These are phyloP conservation scores for Cicer chorassanicum DNA, from an alignment of 306 rosid genomes.

Conservation along the genomic window DNA sequence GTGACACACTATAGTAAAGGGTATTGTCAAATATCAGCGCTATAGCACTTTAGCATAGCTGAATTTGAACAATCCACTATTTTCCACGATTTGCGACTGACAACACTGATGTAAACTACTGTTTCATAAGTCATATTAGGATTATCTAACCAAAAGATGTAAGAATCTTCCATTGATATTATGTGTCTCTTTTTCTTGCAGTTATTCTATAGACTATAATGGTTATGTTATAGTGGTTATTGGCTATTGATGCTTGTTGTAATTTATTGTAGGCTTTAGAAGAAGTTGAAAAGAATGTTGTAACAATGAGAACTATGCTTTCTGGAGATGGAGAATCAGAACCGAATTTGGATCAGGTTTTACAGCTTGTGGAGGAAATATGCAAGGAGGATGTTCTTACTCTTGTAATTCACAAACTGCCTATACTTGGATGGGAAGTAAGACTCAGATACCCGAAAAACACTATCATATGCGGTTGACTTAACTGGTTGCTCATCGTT, in stretches of 20 bases:
- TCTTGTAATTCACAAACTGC: slow-evolving; percentile 78
- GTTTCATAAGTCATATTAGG: slow-evolving; percentile 12
- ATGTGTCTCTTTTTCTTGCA: slow-evolving; percentile 9
- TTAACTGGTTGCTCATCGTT: slow-evolving; percentile 44
- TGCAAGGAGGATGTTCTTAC: slow-evolving; percentile 83
- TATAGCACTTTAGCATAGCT: too few species aligned
- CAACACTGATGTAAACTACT: neutral
- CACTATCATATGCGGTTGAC: slow-evolving; percentile 28
- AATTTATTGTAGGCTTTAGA: slow-evolving; percentile 72
- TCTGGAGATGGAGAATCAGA: slow-evolving; percentile 91
- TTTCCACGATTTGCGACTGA: too few species aligned
- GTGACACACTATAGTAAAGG: too few species aligned
- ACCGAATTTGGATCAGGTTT: slow-evolving; percentile 76
- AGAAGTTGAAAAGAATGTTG: slow-evolving; percentile 92
- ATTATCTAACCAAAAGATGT: slow-evolving; percentile 19
- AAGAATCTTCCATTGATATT: neutral
- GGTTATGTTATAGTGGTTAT: slow-evolving; percentile 22
- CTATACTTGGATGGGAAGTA: slow-evolving; percentile 95
- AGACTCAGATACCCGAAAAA: slow-evolving; percentile 49
- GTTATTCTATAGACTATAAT: neutral
- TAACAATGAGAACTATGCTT: slow-evolving; percentile 77
- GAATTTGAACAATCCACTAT: too few species aligned
- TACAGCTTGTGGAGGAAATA: slow-evolving; percentile 75
- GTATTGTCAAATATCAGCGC: too few species aligned
- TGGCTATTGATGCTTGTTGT: slow-evolving; percentile 39